Conservation (phyloP, 345 rosid genomes). For the Corymbia maculata region DNA sequence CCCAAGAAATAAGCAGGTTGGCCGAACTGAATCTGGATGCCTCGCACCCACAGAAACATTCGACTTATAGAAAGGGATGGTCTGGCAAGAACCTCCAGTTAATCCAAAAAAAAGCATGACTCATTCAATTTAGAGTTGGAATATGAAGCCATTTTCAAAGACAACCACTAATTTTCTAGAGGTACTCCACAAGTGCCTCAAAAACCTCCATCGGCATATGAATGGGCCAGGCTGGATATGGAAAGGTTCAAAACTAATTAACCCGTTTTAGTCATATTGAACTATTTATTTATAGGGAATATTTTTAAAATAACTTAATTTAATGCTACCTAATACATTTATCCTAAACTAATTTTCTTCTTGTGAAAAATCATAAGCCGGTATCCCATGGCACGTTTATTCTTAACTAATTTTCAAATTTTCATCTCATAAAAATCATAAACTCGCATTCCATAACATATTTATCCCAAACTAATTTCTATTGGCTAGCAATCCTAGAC, state of each 20-base stretch:
- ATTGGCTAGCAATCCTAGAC: neutral
- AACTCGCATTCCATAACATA: neutral
- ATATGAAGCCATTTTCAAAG: neutral
- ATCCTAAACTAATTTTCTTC: neutral
- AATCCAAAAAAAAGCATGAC: neutral
- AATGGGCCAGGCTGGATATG: fast-evolving
- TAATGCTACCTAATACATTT: neutral
- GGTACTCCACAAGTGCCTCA: neutral
- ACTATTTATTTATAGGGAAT: too few relatives aligned
- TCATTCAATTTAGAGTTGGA: neutral
- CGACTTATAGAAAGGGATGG: neutral
- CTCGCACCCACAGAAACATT: neutral
- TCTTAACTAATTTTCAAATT: neutral
- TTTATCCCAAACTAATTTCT: neutral
- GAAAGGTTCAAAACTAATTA: neutral
- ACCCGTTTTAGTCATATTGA: neutral
- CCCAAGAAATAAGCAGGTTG: neutral
- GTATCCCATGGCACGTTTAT: neutral
- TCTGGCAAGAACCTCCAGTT: neutral
- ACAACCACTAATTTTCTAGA: neutral
- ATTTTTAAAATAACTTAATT: neutral
- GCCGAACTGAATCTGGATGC: neutral
- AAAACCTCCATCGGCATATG: neutral
- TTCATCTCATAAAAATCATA: neutral
- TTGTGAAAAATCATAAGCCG: neutral